phyloP scores from a whole-genome alignment of 257 asterid species.

The Solanum virginianum region DNA sequence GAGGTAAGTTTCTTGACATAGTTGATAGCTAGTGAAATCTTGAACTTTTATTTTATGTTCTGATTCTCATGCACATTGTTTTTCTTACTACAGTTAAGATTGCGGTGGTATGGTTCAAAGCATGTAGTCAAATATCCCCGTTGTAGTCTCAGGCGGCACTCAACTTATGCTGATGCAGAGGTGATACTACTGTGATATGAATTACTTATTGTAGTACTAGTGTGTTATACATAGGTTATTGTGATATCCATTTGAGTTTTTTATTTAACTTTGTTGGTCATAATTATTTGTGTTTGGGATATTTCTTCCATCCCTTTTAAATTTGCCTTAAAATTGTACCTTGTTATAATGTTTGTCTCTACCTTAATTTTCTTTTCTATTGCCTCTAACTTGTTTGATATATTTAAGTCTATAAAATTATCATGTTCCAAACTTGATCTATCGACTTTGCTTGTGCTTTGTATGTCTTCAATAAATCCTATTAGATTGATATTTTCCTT shows the following conservation, averaged over 20 bases:
- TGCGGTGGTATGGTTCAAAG: conserved; percentile 82
- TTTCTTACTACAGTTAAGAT: conserved; percentile 44
- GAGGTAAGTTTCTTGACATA: conserved; percentile 33
- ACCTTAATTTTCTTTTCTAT: neutral
- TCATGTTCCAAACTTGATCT: neutral
- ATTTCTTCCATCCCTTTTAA: neutral
- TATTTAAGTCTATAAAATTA: neutral
- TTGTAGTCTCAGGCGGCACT: conserved; percentile 80
- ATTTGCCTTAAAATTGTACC: neutral
- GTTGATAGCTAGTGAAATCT: neutral
- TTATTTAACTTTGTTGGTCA: neutral
- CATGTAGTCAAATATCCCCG: conserved; percentile 90
- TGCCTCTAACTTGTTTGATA: neutral
- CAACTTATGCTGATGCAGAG: conserved; percentile 96
- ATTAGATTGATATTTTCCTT: neutral
- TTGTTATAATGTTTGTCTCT: neutral
- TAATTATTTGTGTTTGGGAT: neutral
- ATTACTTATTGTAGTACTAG: neutral
- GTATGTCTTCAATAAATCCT: neutral
- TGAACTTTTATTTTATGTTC: neutral
- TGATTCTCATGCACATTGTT: neutral
- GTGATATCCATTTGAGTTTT: neutral
- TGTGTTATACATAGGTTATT: neutral
- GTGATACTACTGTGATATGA: conserved; percentile 30
- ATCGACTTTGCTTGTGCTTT: neutral